Conservation (phyloP, 179 eudicot species). For the Spergularia azorica region DNA sequence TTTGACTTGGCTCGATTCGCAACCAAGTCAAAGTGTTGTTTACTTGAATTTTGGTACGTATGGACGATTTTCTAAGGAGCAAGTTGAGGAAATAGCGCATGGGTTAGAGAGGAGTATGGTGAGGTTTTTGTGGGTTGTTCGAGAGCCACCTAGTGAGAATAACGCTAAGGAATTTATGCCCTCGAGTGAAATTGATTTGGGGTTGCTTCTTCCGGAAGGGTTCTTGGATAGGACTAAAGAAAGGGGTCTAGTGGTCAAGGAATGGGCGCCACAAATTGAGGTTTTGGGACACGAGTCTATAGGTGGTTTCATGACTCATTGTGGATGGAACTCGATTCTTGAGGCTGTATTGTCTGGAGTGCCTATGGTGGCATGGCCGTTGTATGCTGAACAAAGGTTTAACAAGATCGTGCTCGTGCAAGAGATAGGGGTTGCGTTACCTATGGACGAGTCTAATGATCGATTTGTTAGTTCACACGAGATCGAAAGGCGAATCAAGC, state of each 20-base stretch:
- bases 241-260: slow-evolving; percentile 49
- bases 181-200: slow-evolving; percentile 43
- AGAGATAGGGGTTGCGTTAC: slow-evolving; percentile 41
- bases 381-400: slow-evolving; percentile 59
- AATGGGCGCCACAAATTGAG: slow-evolving; percentile 63
- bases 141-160: slow-evolving; percentile 37
- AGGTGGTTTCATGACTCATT: slow-evolving; percentile 65
- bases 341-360: slow-evolving; percentile 54
- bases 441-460: slow-evolving; percentile 27
- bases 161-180: slow-evolving; percentile 18
- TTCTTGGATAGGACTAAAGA: slow-evolving; percentile 48
- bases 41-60: slow-evolving; percentile 53
- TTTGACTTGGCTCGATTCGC: slow-evolving; percentile 50
- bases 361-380: slow-evolving; percentile 65
- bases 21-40: slow-evolving; percentile 53
- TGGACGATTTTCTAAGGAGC: slow-evolving; percentile 39
- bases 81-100: slow-evolving; percentile 47
- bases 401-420: slow-evolving; percentile 48
- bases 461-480: slow-evolving; percentile 36
- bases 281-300: slow-evolving; percentile 49
- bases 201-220: slow-evolving; percentile 44
- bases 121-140: slow-evolving; percentile 63
- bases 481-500: slow-evolving; percentile 38
- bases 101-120: slow-evolving; percentile 60
- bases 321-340: slow-evolving; percentile 71